A percentile compares a stretch with the other conserved stretches of the same genome.
phyloP scores from a whole-genome alignment of 1,284 basidiomycete species.

The Sanguinoderma infundibulare region DNA sequence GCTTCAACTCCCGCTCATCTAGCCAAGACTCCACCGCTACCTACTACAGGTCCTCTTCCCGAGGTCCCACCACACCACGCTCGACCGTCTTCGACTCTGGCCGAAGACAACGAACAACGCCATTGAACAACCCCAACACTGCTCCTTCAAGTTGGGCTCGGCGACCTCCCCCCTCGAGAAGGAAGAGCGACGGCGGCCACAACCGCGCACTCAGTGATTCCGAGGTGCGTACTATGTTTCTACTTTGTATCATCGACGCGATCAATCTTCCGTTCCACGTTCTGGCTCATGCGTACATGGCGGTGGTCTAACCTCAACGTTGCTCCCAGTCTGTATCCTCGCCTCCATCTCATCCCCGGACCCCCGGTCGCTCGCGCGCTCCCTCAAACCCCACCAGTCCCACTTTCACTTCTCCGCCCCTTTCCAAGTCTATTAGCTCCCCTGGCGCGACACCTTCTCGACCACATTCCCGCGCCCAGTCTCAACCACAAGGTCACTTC shows the following conservation, averaged over 20 bases:
- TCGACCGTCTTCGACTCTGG: conserved; percentile 69
- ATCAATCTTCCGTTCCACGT: not conserved
- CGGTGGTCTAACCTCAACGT: not conserved
- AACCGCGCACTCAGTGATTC: conserved; percentile 60
- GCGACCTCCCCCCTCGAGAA: conserved; percentile 61
- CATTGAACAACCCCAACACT: conserved; percentile 50
- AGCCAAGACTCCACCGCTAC: conserved; percentile 58
- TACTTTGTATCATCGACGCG: not conserved
- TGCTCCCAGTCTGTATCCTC: conserved; percentile 11
- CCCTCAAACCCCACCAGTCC: conserved; percentile 73
- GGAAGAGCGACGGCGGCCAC: conserved; percentile 70
- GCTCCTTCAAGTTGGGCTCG: conserved; percentile 78
- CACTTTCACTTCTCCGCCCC: conserved; percentile 39
- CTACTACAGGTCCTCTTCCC: conserved; percentile 46
- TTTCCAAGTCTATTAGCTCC: conserved; percentile 41
- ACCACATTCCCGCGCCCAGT: conserved; percentile 64
- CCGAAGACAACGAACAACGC: conserved; percentile 65
- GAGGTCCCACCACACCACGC: conserved; percentile 46
- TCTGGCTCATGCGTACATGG: not conserved
- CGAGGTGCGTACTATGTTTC: conserved; percentile 52
- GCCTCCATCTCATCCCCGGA: conserved; percentile 45
- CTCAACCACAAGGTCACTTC: conserved; percentile 44
- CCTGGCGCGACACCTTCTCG: conserved; percentile 50
- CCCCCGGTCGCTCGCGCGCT: conserved; percentile 52
- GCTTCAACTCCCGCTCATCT: conserved; percentile 53